Conservation (phyloP, 805 yeast species). For the Yarrowia sp. region DNA sequence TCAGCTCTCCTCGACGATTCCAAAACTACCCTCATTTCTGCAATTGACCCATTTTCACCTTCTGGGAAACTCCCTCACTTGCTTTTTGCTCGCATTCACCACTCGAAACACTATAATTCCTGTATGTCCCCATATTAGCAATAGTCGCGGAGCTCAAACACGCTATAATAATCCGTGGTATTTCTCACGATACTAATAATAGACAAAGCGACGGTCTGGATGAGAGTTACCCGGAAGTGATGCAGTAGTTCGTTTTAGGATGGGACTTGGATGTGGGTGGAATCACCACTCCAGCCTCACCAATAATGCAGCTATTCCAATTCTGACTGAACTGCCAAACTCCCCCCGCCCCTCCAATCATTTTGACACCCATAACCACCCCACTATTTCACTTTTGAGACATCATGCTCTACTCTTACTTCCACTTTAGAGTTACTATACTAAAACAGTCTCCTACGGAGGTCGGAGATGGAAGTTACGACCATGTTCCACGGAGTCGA, state of each 20-base stretch:
- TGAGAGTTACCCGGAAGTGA: constrained; percentile 11
- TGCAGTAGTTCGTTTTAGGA: constrained; percentile 6
- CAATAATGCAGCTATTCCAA: neutral
- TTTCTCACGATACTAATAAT: neutral
- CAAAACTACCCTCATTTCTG: neutral
- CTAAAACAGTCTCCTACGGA: neutral
- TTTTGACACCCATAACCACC: neutral
- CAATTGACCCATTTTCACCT: constrained; percentile 1
- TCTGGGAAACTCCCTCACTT: neutral
- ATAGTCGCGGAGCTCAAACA: no score
- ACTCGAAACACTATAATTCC: neutral
- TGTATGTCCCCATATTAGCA: neutral
- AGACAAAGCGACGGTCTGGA: neutral
- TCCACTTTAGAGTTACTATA: neutral
- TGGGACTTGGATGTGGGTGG: neutral
- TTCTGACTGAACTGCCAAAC: neutral
- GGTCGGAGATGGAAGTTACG: neutral
- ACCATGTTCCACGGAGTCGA: neutral
- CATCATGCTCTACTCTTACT: neutral
- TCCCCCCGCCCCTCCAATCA: neutral
- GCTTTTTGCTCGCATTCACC: neutral
- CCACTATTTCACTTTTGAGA: neutral
- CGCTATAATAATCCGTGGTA: neutral
- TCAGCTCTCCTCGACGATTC: neutral
- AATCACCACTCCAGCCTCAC: no score